Evolutionary conservation across 768 basidiomycete genomes (phyloP), one percentile per base, ranked within the genome.

Genomic region (Lactarius hengduanensis): DNA sequence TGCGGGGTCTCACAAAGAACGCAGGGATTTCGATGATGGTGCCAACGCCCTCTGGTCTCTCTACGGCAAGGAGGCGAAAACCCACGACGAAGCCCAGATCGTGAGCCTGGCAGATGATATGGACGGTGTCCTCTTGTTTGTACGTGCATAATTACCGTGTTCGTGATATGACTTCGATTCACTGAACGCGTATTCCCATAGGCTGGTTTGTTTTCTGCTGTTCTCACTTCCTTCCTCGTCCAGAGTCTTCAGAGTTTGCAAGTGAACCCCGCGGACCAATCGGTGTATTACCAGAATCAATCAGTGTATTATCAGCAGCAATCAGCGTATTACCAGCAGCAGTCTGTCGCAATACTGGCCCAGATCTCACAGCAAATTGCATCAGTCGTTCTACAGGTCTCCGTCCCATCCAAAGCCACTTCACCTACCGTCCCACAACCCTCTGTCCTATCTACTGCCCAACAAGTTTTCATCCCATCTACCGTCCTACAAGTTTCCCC

Each of bases 171-270:
- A 22, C 15, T 4, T 18, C 11, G 8, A 55, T 6, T 55, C 26
- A 30, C 15, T n/a, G 0, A 7, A 32, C 10, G 16, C 28, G 15
- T 1, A 56, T 47, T 11, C 28, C n/a, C 36, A 10, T 20, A 68
- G 66, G 59, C 67, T 43, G 67, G 67, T 41, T 56, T 68, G 30
- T 61, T 68, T 47, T 65, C 67, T 30, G 63, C 41, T 4, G 64
- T 59, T 28, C 53, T 68, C 30, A 61, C 67, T 18, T 22, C 67
- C 2, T 64, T 68, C 43, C 28, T 68, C 10, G 38, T 65, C 6
- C 61, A 50, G 16, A 58, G 43, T 28, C 57, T 61, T 4, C 64
- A 53, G 18, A 40, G n/a, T 40, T 36, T 68, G 34, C 59, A 68
- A 65, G 18, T 43, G 4, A 28, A 61, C 1, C 57, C 69, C 1